These are phyloP conservation scores for Bodo saltans DNA, from an alignment of 78 protist genomes.

Conservation along the genomic window DNA sequence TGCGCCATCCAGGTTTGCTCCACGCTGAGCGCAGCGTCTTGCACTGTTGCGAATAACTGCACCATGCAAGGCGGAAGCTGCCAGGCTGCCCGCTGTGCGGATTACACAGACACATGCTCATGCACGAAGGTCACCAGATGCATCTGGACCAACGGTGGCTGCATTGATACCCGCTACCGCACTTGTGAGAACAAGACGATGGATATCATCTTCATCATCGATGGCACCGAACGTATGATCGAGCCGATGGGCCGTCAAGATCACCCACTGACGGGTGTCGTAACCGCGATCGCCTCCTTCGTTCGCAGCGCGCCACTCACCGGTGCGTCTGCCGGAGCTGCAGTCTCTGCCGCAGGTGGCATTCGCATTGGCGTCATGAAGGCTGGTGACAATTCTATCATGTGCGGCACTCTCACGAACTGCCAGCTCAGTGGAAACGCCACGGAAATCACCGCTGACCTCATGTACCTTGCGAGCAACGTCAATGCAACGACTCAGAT, in stretches of 20 bases:
- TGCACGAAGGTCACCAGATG: not conserved
- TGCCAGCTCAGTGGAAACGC: not conserved
- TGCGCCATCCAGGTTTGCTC: not conserved
- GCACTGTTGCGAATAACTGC: not conserved
- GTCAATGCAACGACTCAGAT: not conserved
- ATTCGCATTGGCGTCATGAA: not conserved
- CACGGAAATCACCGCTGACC: not conserved
- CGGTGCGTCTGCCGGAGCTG: not conserved
- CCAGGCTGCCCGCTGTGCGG: not conserved
- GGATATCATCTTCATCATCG: slow-evolving; percentile 16
- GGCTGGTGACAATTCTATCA: too few relatives aligned
- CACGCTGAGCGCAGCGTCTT: not conserved
- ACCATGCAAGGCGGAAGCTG: not conserved
- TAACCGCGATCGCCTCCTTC: not conserved
- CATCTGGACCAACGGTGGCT: slow-evolving; percentile 10
- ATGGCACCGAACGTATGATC: slow-evolving; percentile 2
- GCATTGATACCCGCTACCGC: not conserved
- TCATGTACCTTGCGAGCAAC: not conserved
- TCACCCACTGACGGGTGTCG: not conserved
- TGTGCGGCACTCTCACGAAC: not conserved
- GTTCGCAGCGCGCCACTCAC: not conserved
- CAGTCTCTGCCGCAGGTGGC: not conserved
- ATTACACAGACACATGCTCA: not conserved
- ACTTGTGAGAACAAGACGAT: not conserved
- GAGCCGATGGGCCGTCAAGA: slow-evolving; percentile 2